These are phyloP conservation scores for Yarrowia sp. DNA, from an alignment of 805 yeast species.

Conservation along the genomic window DNA sequence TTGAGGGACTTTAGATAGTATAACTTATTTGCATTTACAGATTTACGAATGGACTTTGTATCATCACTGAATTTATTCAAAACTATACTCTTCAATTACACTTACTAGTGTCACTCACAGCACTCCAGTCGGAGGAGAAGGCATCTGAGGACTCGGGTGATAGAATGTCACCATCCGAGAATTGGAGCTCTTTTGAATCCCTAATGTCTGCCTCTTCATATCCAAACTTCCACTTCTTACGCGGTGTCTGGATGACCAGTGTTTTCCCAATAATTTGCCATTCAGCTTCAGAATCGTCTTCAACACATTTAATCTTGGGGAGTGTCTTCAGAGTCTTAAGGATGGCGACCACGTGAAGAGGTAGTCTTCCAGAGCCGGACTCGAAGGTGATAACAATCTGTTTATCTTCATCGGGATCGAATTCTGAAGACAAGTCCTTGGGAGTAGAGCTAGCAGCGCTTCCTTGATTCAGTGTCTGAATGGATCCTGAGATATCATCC, in stretches of 20 bases:
- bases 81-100: not conserved
- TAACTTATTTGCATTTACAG: not conserved
- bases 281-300: not conserved
- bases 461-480: not conserved
- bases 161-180: not conserved
- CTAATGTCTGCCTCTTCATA: not conserved
- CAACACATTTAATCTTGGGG: not conserved
- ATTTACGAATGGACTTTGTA: not conserved
- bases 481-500: not conserved
- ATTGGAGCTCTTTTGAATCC: not conserved
- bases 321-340: constrained; percentile 8
- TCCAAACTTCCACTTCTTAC: constrained; percentile 1
- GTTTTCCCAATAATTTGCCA: constrained; percentile 5
- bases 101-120: not conserved
- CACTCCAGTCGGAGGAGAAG: constrained; percentile 9
- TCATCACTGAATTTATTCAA: not conserved
- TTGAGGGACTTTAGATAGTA: not conserved
- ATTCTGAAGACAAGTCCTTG: not conserved
- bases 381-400: not conserved
- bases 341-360: constrained; percentile 8
- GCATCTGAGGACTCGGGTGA: not conserved
- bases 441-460: not conserved
- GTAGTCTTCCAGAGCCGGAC: not conserved
- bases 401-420: not conserved
- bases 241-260: not conserved